Evolutionary conservation across 805 yeast genomes (phyloP).

Genomic region (Barnettozyma botsteinii): DNA sequence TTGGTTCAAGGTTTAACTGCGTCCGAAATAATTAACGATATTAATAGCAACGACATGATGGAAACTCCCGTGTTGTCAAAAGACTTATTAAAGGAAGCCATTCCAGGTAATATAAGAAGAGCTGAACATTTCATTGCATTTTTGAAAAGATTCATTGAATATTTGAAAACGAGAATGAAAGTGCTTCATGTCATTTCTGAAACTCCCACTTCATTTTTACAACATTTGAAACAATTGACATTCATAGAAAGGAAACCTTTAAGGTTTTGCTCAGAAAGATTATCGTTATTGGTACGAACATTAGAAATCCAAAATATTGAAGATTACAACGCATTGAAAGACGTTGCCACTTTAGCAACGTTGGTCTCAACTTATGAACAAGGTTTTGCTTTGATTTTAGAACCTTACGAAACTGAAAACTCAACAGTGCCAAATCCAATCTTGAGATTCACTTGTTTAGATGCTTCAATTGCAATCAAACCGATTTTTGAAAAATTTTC

Average conservation of each 20-base stretch:
- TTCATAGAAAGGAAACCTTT: conserved; percentile 90
- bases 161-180: conserved; percentile 94
- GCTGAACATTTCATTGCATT: conserved; percentile 97
- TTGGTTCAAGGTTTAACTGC: conserved; percentile 86
- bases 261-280: conserved; percentile 85
- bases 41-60: conserved; percentile 65
- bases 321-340: conserved; percentile 88
- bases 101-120: conserved; percentile 94
- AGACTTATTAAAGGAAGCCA: conserved; percentile 84
- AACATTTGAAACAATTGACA: conserved; percentile 88
- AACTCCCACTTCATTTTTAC: conserved; percentile 88
- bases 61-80: conserved; percentile 82
- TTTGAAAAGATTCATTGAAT: conserved; percentile 86
- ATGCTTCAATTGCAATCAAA: conserved; percentile 95
- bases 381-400: conserved; percentile 87
- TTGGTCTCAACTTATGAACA: conserved; percentile 89
- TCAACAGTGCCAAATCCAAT: conserved; percentile 96
- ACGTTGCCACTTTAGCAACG: conserved; percentile 95
- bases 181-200: conserved; percentile 97
- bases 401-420: conserved; percentile 93
- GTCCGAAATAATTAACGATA: conserved; percentile 59
- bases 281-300: conserved; percentile 83
- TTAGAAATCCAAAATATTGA: conserved; percentile 84
- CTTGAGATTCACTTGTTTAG: conserved; percentile 86
- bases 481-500: conserved; percentile 93